Base-by-base conservation (phyloP, 148 eudicot genomes). In the Fagopyrum tataricum region DNA sequence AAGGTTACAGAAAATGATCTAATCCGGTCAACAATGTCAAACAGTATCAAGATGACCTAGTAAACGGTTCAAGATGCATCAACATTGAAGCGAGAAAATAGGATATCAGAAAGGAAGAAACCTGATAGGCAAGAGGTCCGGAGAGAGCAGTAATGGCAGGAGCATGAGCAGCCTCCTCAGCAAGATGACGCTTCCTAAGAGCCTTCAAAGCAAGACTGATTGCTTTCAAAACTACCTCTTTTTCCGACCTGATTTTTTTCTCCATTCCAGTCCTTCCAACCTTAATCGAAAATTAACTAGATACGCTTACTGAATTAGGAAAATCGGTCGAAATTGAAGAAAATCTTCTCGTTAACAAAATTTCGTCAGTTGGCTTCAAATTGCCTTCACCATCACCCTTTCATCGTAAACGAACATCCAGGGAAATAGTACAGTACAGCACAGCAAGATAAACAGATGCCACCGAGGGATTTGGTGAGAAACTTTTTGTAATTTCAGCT, bases 151-250 rank as follows among this genome's bases (percentile, higher is more conserved):
- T 64, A 20, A 88, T 82, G 52, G 96, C 90, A 9, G 96, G 92
- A 39, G 83, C 81, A 79, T 91, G 97, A 80, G 97, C 98, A 74
- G 77, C 93, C 76, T 95, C 98, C 79, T 95, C 97, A 7, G 77
- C 81, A 69, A 87, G 79, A 76, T 92, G 98, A 69, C 98, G 91
- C 84, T 90, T 88, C 58, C 89, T 81, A 67, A 95, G 90, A 39
- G 97, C 88, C 82, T 81, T 91, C 58, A 95, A 69, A 49, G 92
- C 96, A 73, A 90, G 87, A 68, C 82, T 87, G 20, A 95, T 90
- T 72, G 97, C 97, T 49, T 72, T 78, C 41, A 82, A 79, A 0
- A 91, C 90, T 10, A 81, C 55, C 26, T 91, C 91, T 71, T 85
- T 89, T 66, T 79, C 74, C 44, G 85, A 79, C 98, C 93, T 90